Conservation (phyloP, 106 monocot genomes). For the Acanthochlamys bracteata region DNA sequence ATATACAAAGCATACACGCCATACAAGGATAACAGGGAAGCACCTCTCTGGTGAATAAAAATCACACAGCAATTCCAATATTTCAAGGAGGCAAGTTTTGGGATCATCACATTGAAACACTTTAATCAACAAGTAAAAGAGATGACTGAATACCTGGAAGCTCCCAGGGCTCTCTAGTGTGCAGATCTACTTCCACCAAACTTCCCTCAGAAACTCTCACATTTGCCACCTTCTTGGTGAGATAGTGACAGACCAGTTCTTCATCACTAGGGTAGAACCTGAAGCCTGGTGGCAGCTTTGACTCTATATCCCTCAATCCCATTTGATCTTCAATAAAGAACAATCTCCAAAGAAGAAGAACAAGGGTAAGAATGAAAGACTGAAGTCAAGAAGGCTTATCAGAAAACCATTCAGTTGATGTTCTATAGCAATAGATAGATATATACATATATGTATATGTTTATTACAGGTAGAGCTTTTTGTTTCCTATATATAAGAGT, state of each 20-base stretch:
- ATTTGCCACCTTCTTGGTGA: conserved; percentile 19
- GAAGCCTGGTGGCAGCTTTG: conserved; percentile 25
- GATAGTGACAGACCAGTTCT: conserved; percentile 28
- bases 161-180: conserved; percentile 32
- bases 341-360: background rate
- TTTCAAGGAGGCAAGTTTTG: no score
- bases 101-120: no score
- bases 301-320: conserved; percentile 13
- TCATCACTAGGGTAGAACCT: conserved; percentile 32
- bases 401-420: background rate
- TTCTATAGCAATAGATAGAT: background rate
- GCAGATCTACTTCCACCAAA: conserved; percentile 29
- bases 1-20: no score
- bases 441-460: background rate
- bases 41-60: no score
- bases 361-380: background rate
- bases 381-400: background rate
- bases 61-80: no score
- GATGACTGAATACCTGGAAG: conserved; percentile 24
- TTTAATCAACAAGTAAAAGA: background rate
- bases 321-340: background rate
- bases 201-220: conserved; percentile 1
- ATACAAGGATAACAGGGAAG: no score
- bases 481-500: background rate
- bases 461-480: background rate